These are phyloP conservation scores for Ophiostoma populinum DNA, from an alignment of 2,329 filamentous ascomycete species.

Conservation along the genomic window DNA sequence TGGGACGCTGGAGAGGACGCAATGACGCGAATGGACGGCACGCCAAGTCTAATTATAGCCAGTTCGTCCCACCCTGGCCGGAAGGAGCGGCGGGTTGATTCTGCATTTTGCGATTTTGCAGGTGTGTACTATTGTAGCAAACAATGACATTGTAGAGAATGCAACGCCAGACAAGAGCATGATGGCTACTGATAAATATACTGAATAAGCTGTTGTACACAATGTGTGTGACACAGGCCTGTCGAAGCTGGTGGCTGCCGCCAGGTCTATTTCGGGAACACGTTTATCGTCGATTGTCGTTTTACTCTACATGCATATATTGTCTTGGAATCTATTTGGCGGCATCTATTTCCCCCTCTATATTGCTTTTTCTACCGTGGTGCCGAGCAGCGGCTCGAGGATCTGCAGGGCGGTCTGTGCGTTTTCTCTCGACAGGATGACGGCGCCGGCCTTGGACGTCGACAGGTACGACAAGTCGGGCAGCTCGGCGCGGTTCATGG, in stretches of 20 bases:
- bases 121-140: no score
- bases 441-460: conserved; percentile 74
- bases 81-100: background rate
- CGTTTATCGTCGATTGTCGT: no score
- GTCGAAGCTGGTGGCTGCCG: no score
- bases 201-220: no score
- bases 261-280: no score
- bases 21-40: no score
- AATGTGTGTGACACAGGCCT: no score
- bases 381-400: conserved; percentile 33
- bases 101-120: no score
- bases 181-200: no score
- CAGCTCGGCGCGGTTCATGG: conserved; percentile 36
- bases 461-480: conserved; percentile 83
- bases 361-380: background rate
- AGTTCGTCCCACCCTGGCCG: conserved; percentile 3
- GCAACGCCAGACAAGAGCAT: no score
- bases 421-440: conserved; percentile 65
- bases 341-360: background rate
- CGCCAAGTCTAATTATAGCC: conserved; percentile 7
- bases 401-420: conserved; percentile 57
- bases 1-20: no score
- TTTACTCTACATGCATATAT: background rate
- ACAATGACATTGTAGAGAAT: no score
- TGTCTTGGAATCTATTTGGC: background rate